A percentile compares a stretch with the other conserved stretches of the same genome.
phyloP scores from a whole-genome alignment of 176 grass and related monocot species.

The Phragmites australis region DNA sequence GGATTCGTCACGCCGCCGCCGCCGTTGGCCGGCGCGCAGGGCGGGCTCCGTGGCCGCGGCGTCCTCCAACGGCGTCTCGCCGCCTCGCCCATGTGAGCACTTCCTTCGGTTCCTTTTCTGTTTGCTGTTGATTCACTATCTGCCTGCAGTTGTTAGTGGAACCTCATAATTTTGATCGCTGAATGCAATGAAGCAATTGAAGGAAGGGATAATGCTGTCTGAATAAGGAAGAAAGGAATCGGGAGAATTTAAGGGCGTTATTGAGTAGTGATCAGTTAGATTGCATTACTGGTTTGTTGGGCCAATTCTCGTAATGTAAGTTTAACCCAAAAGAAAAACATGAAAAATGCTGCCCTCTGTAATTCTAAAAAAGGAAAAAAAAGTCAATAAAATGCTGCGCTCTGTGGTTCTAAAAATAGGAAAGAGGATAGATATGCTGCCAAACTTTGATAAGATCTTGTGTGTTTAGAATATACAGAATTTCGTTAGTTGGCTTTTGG shows the following conservation, averaged over 20 bases:
- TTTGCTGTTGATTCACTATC: neutral
- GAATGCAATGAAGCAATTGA: neutral
- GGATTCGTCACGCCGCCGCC: slow-evolving; percentile 38
- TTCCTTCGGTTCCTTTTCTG: neutral
- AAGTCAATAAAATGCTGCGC: neutral
- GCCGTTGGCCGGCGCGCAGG: slow-evolving; percentile 21
- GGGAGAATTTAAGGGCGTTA: neutral
- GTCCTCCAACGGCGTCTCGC: slow-evolving; percentile 40
- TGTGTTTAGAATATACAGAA: neutral
- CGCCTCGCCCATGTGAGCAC: slow-evolving; percentile 48
- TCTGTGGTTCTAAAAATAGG: neutral
- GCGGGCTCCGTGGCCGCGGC: neutral
- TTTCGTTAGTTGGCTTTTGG: neutral
- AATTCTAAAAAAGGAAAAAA: neutral
- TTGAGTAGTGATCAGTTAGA: neutral
- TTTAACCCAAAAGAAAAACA: neutral
- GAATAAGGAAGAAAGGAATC: neutral
- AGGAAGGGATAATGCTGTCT: neutral
- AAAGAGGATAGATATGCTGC: neutral
- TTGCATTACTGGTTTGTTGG: neutral
- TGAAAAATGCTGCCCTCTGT: neutral
- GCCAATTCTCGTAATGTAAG: neutral
- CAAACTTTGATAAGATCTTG: neutral
- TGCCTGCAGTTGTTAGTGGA: neutral
- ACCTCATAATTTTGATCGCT: neutral